These are phyloP conservation scores for Tirmania nivea DNA, from an alignment of 495 filamentous ascomycete species.

Conservation along the genomic window DNA sequence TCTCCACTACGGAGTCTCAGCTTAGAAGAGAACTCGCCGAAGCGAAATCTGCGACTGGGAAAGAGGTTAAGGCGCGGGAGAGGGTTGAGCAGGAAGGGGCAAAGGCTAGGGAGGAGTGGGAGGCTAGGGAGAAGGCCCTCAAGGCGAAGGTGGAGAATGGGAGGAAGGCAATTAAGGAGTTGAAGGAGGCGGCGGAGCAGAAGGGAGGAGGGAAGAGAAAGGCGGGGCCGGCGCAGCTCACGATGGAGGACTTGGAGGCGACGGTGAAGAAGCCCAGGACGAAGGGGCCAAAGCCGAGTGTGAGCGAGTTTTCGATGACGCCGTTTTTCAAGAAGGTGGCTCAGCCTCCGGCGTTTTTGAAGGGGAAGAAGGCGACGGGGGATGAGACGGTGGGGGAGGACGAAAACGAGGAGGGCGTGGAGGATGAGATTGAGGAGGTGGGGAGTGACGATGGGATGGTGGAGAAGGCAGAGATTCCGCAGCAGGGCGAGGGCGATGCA, in stretches of 20 bases:
- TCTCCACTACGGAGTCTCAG: slow-evolving; percentile 12
- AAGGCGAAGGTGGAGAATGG: slow-evolving; percentile 70
- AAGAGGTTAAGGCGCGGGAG: slow-evolving; percentile 60
- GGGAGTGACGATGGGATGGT: slow-evolving; percentile 11
- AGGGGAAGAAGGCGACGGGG: slow-evolving; percentile 5
- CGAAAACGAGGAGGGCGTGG: slow-evolving; percentile 7
- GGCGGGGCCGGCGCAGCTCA: slow-evolving; percentile 4
- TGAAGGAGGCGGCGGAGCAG: slow-evolving; percentile 7
- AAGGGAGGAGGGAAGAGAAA: background rate
- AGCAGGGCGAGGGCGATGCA: background rate
- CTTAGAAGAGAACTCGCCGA: slow-evolving; percentile 52
- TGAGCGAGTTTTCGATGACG: slow-evolving; percentile 14
- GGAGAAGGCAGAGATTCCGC: slow-evolving; percentile 7
- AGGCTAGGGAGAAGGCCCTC: slow-evolving; percentile 48
- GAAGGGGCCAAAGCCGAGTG: slow-evolving; percentile 1
- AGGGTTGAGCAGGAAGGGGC: slow-evolving; percentile 39
- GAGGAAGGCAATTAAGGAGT: slow-evolving; percentile 62
- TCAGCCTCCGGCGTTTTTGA: slow-evolving; percentile 7
- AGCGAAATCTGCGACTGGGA: slow-evolving; percentile 64
- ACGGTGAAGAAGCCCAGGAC: slow-evolving; percentile 9
- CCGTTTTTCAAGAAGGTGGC: slow-evolving; percentile 14
- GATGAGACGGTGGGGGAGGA: slow-evolving; percentile 11
- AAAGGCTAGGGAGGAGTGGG: slow-evolving; percentile 32
- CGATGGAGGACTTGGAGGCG: slow-evolving; percentile 13
- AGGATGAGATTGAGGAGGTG: slow-evolving; percentile 7